A percentile compares a stretch with the other conserved stretches of the same genome.
phyloP scores from a whole-genome alignment of 768 basidiomycete genomes.

The Amyloporia xantha region DNA sequence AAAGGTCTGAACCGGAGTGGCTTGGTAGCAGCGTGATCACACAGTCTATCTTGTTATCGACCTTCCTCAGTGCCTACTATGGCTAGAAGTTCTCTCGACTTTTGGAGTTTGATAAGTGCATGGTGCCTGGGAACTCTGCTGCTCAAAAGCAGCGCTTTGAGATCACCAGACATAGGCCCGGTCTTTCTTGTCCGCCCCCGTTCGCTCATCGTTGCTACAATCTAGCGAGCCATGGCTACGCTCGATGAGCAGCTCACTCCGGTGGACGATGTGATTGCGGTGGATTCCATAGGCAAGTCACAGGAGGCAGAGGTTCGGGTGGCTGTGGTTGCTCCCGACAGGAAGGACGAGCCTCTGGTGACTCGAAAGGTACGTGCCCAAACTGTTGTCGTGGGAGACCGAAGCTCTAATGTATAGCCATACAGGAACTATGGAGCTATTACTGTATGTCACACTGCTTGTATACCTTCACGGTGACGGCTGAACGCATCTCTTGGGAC shows the following conservation, averaged over 20 bases:
- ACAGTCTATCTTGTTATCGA: constrained; percentile 5
- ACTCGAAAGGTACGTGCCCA: constrained; percentile 36
- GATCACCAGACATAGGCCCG: neutral
- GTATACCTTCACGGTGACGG: neutral
- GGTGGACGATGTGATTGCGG: neutral
- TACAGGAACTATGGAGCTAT: constrained; percentile 69
- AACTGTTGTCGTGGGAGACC: neutral
- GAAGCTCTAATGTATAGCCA: neutral
- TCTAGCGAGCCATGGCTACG: neutral
- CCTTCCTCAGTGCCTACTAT: neutral
- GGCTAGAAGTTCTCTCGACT: neutral
- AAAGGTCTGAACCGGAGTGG: neutral
- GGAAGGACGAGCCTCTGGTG: constrained; percentile 55
- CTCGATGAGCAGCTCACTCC: neutral
- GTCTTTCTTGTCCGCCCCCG: neutral
- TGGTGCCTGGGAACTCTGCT: neutral
- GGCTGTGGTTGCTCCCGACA: constrained; percentile 8
- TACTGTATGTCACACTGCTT: constrained; percentile 43
- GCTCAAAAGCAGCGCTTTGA: neutral
- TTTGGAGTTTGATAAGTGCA: neutral
- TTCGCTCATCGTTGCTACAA: neutral
- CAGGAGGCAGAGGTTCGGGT: neutral
- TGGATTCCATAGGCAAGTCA: neutral
- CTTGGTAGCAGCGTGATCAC: neutral
- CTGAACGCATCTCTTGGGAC: constrained; percentile 1